Conservation (phyloP, 306 rosid species). For the Citrullus mucosospermus region DNA sequence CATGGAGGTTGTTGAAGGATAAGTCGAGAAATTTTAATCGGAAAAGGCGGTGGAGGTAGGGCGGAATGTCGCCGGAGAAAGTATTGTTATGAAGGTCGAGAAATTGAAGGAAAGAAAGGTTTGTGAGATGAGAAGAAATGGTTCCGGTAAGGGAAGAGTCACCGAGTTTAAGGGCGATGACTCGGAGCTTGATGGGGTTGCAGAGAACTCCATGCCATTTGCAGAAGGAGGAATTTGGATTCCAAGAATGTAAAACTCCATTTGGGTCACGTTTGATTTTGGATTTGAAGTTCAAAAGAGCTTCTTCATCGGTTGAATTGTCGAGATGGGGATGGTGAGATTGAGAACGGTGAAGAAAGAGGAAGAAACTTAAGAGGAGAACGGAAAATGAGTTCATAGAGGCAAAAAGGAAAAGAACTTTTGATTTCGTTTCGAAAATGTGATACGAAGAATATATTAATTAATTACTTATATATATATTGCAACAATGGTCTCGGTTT, state of each 20-base stretch:
- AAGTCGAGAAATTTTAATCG: too few species aligned
- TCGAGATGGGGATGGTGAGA: neutral
- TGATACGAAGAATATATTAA: too few species aligned
- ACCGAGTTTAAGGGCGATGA: neutral
- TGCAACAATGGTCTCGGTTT: too few species aligned
- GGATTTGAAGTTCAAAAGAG: neutral
- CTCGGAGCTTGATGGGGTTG: neutral
- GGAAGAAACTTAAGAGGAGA: neutral
- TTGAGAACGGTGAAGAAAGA: neutral
- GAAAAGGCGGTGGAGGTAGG: too few species aligned
- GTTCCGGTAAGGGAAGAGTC: neutral
- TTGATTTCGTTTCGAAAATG: too few species aligned
- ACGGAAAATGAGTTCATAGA: neutral
- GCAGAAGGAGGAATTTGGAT: neutral
- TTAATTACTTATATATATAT: too few species aligned
- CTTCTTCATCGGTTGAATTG: neutral
- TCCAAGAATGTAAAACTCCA: neutral
- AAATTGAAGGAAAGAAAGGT: too few species aligned
- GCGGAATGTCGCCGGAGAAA: too few species aligned
- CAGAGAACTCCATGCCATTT: slow-evolving; percentile 1
- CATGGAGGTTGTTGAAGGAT: too few species aligned
- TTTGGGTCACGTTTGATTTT: neutral
- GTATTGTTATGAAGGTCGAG: too few species aligned
- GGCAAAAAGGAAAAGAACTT: neutral
- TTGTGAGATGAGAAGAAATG: neutral